Base-by-base conservation (phyloP, 495 filamentous ascomycete species). In the Aspergillus leporis region DNA sequence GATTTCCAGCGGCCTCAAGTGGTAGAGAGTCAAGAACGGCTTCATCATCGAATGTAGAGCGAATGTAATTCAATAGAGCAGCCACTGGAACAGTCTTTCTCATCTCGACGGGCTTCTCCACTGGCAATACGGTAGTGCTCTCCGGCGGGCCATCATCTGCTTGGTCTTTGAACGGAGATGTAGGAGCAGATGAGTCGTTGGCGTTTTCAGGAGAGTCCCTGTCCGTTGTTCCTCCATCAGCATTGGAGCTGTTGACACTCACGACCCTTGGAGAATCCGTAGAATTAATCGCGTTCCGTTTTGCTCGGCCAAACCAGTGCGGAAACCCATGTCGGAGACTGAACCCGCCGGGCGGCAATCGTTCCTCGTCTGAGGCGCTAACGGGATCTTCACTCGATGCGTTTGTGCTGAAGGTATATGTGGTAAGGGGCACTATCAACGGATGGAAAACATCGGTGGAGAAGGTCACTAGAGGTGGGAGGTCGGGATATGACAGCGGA, bases 381-480 rank as follows among this genome's bases (percentile, higher is more conserved):
- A 90, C 87, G 0, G 90, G 90, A 28, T 88, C 89, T 48, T 78
- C 77, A 25, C 76, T 85, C 31, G 87, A 79, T 5, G 87, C 82
- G 59, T 87, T 84, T 22, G 90, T 91, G 48, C 90, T 88, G 75
- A 93, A 94, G 59, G 91, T 93, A 71, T 95, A 91, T 3, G 91
- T 95, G 6, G 91, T 96, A 14, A 93, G 79, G 19, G 93, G 91
- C 3, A 92, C 89, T 65, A 98, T 86, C 25, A 98, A 81, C 13
- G 93, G 94, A 73, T 98, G 93, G 71, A 97, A 98, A 53, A 97
- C 86, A 63, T 97, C 93, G 45, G 89, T 94, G 28, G 84, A 78
- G 70, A 98, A 96, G 41, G 86, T 93, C 50, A 98, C 85, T 5
- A 91, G 78, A 6, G 94, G 94, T 41, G 94, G 90, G 8, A 88